phyloP scores from a whole-genome alignment of 345 rosid species.

The Microthlaspi erraticum region DNA sequence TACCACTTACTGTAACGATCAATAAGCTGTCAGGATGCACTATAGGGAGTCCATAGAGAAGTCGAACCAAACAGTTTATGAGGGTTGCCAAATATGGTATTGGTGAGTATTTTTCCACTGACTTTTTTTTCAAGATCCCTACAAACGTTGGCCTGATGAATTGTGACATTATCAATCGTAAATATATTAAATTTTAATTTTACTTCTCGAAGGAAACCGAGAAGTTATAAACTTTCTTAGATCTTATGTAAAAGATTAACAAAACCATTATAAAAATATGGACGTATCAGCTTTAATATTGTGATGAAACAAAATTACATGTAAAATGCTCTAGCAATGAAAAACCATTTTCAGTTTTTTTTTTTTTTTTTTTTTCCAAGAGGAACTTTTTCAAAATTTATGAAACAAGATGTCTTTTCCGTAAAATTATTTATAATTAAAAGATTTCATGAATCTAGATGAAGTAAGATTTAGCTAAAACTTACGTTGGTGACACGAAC shows the following conservation, averaged over 20 bases:
- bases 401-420: too few relatives aligned
- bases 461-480: neutral
- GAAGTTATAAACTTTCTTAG: too few relatives aligned
- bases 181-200: neutral
- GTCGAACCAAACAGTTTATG: slow-evolving; percentile 82
- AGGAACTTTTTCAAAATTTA: too few relatives aligned
- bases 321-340: neutral
- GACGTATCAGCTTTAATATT: neutral
- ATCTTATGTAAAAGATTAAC: neutral
- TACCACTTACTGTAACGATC: slow-evolving; percentile 73
- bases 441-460: too few relatives aligned
- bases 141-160: slow-evolving; percentile 77
- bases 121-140: slow-evolving; percentile 63
- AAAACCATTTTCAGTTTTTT: too few relatives aligned
- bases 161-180: neutral
- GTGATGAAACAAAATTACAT: neutral
- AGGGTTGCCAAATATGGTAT: slow-evolving; percentile 78
- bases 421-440: too few relatives aligned
- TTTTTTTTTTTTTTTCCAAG: neutral
- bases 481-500: slow-evolving; percentile 92
- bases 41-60: slow-evolving; percentile 77
- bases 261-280: neutral
- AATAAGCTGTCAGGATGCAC: slow-evolving; percentile 72
- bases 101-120: slow-evolving; percentile 81
- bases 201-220: neutral